These are phyloP conservation scores for Torulaspora franciscae DNA, from an alignment of 805 yeast genomes.

Conservation along the genomic window DNA sequence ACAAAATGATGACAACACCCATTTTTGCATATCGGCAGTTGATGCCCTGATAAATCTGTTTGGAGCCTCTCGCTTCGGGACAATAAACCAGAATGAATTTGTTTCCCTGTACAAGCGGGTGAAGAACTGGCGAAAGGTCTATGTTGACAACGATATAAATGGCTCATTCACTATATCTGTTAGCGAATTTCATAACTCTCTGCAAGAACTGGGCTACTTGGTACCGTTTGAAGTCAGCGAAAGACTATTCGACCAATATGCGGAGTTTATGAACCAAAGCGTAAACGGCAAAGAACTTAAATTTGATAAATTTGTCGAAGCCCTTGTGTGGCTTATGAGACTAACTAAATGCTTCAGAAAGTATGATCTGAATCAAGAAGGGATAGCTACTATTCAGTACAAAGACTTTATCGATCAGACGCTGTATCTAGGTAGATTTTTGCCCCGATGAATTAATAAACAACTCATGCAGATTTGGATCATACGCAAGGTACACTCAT, in stretches of 20 bases:
- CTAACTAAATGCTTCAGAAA: conserved; percentile 75
- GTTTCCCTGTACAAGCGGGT: conserved; percentile 33
- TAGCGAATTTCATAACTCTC: conserved; percentile 33
- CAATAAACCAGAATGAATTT: conserved; percentile 33
- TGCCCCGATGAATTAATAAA: conserved; percentile 24
- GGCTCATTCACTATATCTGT: conserved; percentile 32
- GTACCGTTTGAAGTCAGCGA: conserved; percentile 35
- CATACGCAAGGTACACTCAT: too few relatives aligned
- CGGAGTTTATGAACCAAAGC: conserved; percentile 30
- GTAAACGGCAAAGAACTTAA: conserved; percentile 43
- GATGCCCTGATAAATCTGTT: conserved; percentile 35
- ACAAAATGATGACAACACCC: conserved; percentile 35
- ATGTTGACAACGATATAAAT: conserved; percentile 36
- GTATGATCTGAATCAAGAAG: conserved; percentile 69
- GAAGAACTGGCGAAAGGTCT: conserved; percentile 35
- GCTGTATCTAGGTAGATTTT: conserved; percentile 36
- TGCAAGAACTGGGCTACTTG: conserved; percentile 34
- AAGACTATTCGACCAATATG: conserved; percentile 35
- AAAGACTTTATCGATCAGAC: conserved; percentile 60
- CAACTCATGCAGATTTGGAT: too few relatives aligned
- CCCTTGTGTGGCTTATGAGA: conserved; percentile 68
- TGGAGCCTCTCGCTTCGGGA: conserved; percentile 36
- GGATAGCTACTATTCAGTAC: conserved; percentile 61
- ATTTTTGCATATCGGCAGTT: conserved; percentile 34
- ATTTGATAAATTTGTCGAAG: conserved; percentile 78